These are phyloP conservation scores for Allium cepa DNA, from an alignment of 106 monocot genomes.

Conservation along the genomic window DNA sequence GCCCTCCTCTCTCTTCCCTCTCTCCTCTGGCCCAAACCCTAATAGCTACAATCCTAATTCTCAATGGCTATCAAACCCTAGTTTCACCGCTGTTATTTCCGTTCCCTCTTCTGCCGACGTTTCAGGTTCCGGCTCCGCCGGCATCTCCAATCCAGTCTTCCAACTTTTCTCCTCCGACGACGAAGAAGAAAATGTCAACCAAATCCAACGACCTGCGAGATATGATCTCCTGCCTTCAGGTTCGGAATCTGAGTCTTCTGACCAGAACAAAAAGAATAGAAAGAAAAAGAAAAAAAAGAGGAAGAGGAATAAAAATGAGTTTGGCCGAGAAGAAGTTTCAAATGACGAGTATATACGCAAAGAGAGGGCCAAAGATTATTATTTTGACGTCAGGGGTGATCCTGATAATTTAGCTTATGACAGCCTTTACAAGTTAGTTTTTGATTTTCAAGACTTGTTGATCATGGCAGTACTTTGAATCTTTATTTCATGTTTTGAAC, in stretches of 20 bases:
- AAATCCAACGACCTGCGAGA: conserved; percentile 1
- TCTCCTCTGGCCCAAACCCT: conserved; percentile 11
- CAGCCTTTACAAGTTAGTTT: conserved; percentile 64
- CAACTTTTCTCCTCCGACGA: conserved; percentile 6
- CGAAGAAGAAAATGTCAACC: conserved; percentile 7
- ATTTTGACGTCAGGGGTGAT: conserved; percentile 72
- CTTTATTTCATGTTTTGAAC: not conserved
- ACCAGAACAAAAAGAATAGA: conserved; percentile 8
- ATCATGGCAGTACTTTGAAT: not conserved
- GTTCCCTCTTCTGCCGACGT: conserved; percentile 1
- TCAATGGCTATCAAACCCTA: conserved; percentile 74
- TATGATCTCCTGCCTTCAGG: conserved; percentile 46
- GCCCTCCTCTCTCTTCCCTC: conserved; percentile 18
- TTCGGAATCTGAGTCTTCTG: conserved; percentile 22
- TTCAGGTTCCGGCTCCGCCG: not conserved
- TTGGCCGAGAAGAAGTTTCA: conserved; percentile 1
- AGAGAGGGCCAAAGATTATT: conserved; percentile 58
- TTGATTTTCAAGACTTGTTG: not conserved
- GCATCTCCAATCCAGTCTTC: conserved; percentile 2
- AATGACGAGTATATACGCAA: conserved; percentile 4
- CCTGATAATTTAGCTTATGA: conserved; percentile 82
- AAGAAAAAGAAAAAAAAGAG: conserved; percentile 34
- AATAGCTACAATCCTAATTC: conserved; percentile 2
- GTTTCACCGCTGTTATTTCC: conserved; percentile 62
- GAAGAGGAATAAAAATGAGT: conserved; percentile 15